Evolutionary conservation across 495 filamentous ascomycete species (phyloP).

Genomic region (Hyaloscypha variabilis): DNA sequence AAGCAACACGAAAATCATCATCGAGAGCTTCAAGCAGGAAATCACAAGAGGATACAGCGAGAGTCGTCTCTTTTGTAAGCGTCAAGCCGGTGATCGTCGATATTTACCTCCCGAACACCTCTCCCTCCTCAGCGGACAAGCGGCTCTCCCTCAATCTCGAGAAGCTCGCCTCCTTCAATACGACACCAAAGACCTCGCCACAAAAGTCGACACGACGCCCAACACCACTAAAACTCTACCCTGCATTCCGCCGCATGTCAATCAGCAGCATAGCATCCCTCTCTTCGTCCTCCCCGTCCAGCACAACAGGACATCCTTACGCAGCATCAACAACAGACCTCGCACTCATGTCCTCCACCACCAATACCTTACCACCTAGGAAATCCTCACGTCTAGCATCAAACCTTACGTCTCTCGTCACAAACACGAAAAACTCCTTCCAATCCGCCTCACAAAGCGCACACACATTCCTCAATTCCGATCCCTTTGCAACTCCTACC

Average conservation of each 20-base stretch:
- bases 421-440: slow-evolving; percentile 10
- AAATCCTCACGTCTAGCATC: slow-evolving; percentile 19
- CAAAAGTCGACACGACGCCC: slow-evolving; percentile 22
- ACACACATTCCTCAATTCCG: slow-evolving; percentile 26
- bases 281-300: slow-evolving; percentile 4
- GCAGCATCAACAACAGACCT: slow-evolving; percentile 7
- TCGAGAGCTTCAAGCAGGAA: slow-evolving; percentile 26
- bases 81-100: slow-evolving; percentile 33
- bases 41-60: slow-evolving; percentile 30
- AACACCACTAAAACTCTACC: slow-evolving; percentile 26
- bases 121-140: slow-evolving; percentile 11
- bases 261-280: slow-evolving; percentile 18
- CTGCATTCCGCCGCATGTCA: slow-evolving; percentile 19
- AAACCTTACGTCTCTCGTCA: slow-evolving; percentile 18
- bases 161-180: slow-evolving; percentile 1
- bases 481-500: slow-evolving; percentile 25
- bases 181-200: not conserved
- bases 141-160: slow-evolving; percentile 20
- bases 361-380: slow-evolving; percentile 7
- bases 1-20: not conserved
- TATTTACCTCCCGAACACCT: slow-evolving; percentile 17
- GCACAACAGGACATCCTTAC: not conserved
- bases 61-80: slow-evolving; percentile 26
- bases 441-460: slow-evolving; percentile 1
- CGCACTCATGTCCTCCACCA: not conserved